phyloP scores from a whole-genome alignment of 2,329 filamentous ascomycete genomes.

The Botrytis sinoallii region DNA sequence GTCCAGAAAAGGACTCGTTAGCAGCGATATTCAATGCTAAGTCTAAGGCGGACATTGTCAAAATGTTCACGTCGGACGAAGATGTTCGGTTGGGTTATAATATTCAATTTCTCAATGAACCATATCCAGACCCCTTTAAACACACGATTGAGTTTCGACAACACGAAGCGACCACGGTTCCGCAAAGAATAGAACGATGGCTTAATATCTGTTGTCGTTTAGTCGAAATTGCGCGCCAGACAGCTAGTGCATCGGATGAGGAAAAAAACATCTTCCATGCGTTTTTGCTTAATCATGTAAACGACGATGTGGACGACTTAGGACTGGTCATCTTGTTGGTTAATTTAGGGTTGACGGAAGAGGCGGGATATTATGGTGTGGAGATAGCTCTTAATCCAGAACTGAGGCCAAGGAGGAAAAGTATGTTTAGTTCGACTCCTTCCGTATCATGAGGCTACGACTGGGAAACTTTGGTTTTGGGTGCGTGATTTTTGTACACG shows the following conservation, averaged over 20 bases:
- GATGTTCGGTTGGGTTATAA: neutral
- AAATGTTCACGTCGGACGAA: neutral
- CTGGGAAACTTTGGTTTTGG: neutral
- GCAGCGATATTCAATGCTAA: constrained; percentile 1
- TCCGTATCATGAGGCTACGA: neutral
- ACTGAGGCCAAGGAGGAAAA: neutral
- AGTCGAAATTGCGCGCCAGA: constrained; percentile 20
- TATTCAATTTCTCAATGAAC: neutral
- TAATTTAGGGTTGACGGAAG: neutral
- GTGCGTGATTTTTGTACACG: neutral
- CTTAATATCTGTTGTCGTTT: constrained; percentile 23
- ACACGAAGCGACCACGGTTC: constrained; percentile 26
- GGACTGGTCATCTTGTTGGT: constrained; percentile 1
- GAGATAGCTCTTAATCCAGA: neutral
- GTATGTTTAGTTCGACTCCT: neutral
- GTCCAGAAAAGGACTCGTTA: neutral
- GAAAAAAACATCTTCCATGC: neutral
- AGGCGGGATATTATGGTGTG: neutral
- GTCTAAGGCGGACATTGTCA: neutral
- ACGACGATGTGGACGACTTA: neutral
- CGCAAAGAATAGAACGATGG: constrained; percentile 23
- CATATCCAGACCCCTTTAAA: constrained; percentile 6
- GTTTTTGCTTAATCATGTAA: neutral
- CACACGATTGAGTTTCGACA: constrained; percentile 32
- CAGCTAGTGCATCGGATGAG: neutral